A percentile compares a stretch with the other conserved stretches of the same genome.
phyloP scores from a whole-genome alignment of 1,139 yeast species.

The Sugiyamaella xylanicola region DNA sequence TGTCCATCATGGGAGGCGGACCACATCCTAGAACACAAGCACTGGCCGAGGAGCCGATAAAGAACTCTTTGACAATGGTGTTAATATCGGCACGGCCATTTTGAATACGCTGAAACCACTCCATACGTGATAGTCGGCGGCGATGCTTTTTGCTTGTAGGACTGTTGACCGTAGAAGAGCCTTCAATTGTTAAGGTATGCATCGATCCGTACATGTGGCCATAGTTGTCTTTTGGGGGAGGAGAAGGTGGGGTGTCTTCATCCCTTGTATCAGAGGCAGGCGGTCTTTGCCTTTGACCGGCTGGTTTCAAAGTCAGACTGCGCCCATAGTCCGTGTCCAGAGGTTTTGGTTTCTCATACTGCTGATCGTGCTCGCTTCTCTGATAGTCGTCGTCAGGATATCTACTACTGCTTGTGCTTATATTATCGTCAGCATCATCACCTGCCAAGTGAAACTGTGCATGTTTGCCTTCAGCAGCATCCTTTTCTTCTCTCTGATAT shows the following conservation, averaged over 20 bases:
- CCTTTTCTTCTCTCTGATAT: background rate
- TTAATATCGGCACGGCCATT: conserved; percentile 36
- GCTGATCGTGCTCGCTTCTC: background rate
- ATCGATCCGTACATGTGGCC: conserved; percentile 16
- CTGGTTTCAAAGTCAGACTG: conserved; percentile 4
- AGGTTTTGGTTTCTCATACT: background rate
- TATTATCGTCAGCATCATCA: conserved; percentile 1
- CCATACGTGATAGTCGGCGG: conserved; percentile 13
- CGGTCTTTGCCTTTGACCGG: background rate
- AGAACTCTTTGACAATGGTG: conserved; percentile 31
- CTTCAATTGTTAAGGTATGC: conserved; percentile 15
- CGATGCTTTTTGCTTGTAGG: conserved; percentile 3
- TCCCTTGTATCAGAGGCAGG: background rate
- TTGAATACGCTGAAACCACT: conserved; percentile 26
- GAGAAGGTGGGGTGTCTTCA: background rate
- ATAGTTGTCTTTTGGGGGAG: background rate
- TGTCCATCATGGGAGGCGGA: conserved; percentile 45
- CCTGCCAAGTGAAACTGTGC: background rate
- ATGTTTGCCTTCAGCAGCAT: background rate
- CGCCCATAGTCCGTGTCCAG: conserved; percentile 1
- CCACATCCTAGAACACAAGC: conserved; percentile 45
- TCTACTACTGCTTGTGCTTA: conserved; percentile 1
- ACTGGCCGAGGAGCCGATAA: conserved; percentile 37
- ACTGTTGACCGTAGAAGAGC: conserved; percentile 2
- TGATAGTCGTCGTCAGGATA: background rate